Evolutionary conservation across 2,329 filamentous ascomycete species (phyloP).

Genomic region (Colletotrichum higginsianum): DNA sequence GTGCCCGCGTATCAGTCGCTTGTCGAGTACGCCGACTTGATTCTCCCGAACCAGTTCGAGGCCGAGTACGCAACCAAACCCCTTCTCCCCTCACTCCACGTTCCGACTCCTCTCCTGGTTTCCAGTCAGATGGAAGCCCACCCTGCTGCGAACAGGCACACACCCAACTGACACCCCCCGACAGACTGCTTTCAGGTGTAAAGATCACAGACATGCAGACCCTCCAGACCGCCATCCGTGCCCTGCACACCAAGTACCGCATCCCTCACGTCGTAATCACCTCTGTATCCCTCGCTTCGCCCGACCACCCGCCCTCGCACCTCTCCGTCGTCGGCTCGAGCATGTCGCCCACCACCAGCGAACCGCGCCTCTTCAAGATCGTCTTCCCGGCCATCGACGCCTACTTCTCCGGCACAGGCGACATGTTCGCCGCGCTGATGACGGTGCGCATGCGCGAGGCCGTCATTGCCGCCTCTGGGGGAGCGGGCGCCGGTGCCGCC

Average conservation of each 20-base stretch:
- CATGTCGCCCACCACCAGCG: slow-evolving; percentile 63
- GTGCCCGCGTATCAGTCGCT: slow-evolving; percentile 91
- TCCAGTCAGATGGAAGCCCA: background rate
- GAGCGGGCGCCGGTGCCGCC: slow-evolving; percentile 40
- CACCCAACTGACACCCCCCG: background rate
- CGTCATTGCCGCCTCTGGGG: slow-evolving; percentile 62
- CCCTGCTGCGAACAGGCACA: background rate
- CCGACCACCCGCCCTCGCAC: slow-evolving; percentile 63
- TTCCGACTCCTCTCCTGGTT: background rate
- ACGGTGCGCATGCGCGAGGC: slow-evolving; percentile 91
- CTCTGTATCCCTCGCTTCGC: slow-evolving; percentile 79
- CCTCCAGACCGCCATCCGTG: slow-evolving; percentile 81
- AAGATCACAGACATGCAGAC: slow-evolving; percentile 83
- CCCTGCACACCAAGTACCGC: slow-evolving; percentile 81
- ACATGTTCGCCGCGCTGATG: slow-evolving; percentile 97
- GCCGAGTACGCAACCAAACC: slow-evolving; percentile 81
- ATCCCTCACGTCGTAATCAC: slow-evolving; percentile 95
- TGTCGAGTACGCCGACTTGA: slow-evolving; percentile 86
- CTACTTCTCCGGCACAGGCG: slow-evolving; percentile 96
- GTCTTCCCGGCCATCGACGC: slow-evolving; percentile 89
- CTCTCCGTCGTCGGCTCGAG: slow-evolving; percentile 86
- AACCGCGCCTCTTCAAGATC: slow-evolving; percentile 88
- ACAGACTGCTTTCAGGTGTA: slow-evolving; percentile 87
- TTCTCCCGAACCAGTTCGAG: slow-evolving; percentile 97
- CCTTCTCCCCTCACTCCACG: slow-evolving; percentile 8